Evolutionary conservation across 1,284 basidiomycete genomes (phyloP).

Genomic region (Pterulicium gracile): DNA sequence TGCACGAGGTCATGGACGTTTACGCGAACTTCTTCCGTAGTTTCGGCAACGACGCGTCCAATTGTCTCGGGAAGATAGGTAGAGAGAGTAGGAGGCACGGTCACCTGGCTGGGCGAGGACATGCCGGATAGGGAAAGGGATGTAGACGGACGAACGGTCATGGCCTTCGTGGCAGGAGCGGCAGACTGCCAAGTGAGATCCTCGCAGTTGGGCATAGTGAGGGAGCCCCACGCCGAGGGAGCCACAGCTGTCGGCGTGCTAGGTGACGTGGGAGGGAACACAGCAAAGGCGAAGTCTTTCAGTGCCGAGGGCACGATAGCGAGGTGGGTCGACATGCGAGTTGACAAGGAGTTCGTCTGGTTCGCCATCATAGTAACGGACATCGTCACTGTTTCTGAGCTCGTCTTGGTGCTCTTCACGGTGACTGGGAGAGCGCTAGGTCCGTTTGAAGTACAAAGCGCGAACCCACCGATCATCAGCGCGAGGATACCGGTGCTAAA

Average conservation of each 20-base stretch:
- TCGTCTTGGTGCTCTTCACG: constrained; percentile 19
- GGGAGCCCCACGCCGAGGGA: constrained; percentile 14
- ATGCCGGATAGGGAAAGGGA: constrained; percentile 15
- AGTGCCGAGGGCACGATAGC: constrained; percentile 31
- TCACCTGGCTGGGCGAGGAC: constrained; percentile 18
- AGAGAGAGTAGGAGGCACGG: constrained; percentile 21
- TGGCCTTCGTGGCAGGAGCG: constrained; percentile 23
- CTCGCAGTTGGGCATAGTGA: constrained; percentile 12
- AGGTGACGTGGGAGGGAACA: constrained; percentile 35
- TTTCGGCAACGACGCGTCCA: constrained; percentile 39
- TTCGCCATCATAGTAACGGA: constrained; percentile 14
- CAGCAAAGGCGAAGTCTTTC: constrained; percentile 45
- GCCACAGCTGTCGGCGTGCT: constrained; percentile 25
- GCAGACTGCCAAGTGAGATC: constrained; percentile 23
- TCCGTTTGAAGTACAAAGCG: constrained; percentile 10
- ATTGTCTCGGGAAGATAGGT: constrained; percentile 35
- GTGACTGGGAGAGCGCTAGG: constrained; percentile 23
- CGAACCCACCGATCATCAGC: constrained; percentile 1
- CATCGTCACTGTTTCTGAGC: constrained; percentile 8
- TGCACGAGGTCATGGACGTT: constrained; percentile 50
- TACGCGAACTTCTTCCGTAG: constrained; percentile 28
- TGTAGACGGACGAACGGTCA: constrained; percentile 25
- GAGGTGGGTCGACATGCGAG: constrained; percentile 20
- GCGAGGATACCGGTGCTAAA: not conserved
- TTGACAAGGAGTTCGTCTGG: constrained; percentile 24